Percentiles rank a stretch among this genome's conserved stretches.
Evolutionary conservation across 345 rosid species (phyloP).

Genomic region (Barbarea vulgaris): DNA sequence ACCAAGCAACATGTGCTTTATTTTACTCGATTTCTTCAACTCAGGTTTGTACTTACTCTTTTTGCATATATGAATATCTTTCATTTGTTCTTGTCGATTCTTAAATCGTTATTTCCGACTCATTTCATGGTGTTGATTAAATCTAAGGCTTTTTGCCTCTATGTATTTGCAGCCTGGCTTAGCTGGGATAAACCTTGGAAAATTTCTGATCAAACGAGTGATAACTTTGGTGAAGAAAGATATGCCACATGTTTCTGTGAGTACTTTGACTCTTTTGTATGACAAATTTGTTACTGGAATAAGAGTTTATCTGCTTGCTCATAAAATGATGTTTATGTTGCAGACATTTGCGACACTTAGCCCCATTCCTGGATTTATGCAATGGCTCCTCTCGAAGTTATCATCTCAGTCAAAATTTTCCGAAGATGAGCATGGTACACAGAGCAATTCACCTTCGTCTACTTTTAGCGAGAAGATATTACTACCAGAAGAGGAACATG

Average conservation of each 20-base stretch:
- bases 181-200: slow-evolving; percentile 96
- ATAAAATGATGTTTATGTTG: not conserved
- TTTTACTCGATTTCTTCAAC: slow-evolving; percentile 98
- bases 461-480: slow-evolving; percentile 74
- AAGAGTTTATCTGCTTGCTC: not conserved
- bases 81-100: not conserved
- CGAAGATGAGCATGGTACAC: slow-evolving; percentile 42
- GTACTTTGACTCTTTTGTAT: slow-evolving; percentile 38
- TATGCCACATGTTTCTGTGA: slow-evolving; percentile 85
- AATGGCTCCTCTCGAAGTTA: slow-evolving; percentile 84
- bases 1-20: slow-evolving; percentile 77
- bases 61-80: not conserved
- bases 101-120: not conserved
- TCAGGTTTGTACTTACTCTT: slow-evolving; percentile 51
- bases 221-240: slow-evolving; percentile 83
- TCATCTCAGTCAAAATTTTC: slow-evolving; percentile 74
- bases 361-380: slow-evolving; percentile 92
- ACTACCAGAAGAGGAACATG: slow-evolving; percentile 82
- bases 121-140: not conserved
- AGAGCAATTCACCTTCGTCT: slow-evolving; percentile 47
- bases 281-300: not conserved
- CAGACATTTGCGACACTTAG: slow-evolving; percentile 93
- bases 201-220: slow-evolving; percentile 91
- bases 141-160: slow-evolving; percentile 7
- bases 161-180: slow-evolving; percentile 79